A percentile compares a stretch with the other conserved stretches of the same genome.
These are phyloP conservation scores for Cryptococcus sp. DNA, from an alignment of 1,284 basidiomycete genomes.

Conservation along the genomic window DNA sequence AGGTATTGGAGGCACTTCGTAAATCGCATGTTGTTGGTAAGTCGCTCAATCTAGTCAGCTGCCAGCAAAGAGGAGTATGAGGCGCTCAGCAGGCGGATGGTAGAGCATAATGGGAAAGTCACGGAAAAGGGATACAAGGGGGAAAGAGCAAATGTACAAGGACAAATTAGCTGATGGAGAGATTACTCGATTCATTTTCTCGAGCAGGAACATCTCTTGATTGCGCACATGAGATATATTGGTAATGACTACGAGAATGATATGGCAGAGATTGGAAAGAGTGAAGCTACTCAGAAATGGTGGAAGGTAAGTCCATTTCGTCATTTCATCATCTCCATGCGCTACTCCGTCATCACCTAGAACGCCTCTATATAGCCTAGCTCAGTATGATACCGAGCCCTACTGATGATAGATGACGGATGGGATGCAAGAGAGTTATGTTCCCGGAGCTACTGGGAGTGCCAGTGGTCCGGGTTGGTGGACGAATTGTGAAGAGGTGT, in stretches of 20 bases:
- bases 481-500: conserved; percentile 66
- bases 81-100: no score
- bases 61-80: no score
- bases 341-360: background rate
- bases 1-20: conserved; percentile 62
- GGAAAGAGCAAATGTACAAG: no score
- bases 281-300: conserved; percentile 66
- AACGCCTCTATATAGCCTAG: background rate
- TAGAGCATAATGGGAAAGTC: no score
- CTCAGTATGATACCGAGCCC: no score
- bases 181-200: conserved; percentile 73
- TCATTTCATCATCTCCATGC: background rate
- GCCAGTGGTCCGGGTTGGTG: conserved; percentile 66
- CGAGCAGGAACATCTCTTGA: conserved; percentile 57
- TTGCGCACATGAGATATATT: conserved; percentile 54
- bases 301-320: conserved; percentile 59
- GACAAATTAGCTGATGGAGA: conserved; percentile 8
- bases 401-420: conserved; percentile 52
- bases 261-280: conserved; percentile 61
- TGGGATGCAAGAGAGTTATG: conserved; percentile 69
- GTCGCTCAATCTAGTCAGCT: conserved; percentile 6
- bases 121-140: no score
- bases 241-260: conserved; percentile 59
- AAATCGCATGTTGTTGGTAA: conserved; percentile 59
- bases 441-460: conserved; percentile 64